Conservation (phyloP, 2,329 filamentous ascomycete species). For the Aschersonia sp. region DNA sequence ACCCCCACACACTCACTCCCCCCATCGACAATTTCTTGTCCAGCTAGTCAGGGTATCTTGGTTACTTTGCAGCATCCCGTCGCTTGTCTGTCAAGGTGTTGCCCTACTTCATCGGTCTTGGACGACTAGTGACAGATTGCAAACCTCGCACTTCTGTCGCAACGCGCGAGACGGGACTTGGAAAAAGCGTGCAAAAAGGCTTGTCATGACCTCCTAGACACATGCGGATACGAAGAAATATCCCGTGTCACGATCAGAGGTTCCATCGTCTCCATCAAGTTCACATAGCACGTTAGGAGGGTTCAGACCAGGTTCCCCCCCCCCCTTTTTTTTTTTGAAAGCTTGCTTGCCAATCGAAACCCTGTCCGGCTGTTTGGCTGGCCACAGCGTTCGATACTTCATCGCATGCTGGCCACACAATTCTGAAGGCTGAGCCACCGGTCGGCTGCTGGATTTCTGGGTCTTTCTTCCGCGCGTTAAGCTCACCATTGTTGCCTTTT, state of each 20-base stretch:
- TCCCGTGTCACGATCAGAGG: background rate
- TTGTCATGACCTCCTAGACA: background rate
- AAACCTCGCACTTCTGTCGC: background rate
- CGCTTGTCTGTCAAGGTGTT: background rate
- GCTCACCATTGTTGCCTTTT: background rate
- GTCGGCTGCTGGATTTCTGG: conserved; percentile 11
- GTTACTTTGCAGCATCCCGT: background rate
- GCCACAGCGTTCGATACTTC: conserved; percentile 6
- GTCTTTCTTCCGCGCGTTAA: background rate
- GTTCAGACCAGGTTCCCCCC: too few species aligned
- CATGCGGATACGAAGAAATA: background rate
- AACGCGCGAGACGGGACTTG: background rate
- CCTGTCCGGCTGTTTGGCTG: background rate
- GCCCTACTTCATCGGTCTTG: background rate
- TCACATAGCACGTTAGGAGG: background rate
- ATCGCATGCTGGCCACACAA: conserved; percentile 33
- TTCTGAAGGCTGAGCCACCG: conserved; percentile 28
- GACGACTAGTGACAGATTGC: background rate
- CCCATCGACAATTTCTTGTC: background rate
- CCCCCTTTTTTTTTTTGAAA: background rate
- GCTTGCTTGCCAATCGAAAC: too few species aligned
- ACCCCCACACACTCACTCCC: background rate
- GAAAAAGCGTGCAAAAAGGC: background rate
- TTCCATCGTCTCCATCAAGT: background rate
- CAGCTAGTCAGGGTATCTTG: background rate